Conservation (phyloP, 768 basidiomycete genomes). For the Melanogaster broomeanus region DNA sequence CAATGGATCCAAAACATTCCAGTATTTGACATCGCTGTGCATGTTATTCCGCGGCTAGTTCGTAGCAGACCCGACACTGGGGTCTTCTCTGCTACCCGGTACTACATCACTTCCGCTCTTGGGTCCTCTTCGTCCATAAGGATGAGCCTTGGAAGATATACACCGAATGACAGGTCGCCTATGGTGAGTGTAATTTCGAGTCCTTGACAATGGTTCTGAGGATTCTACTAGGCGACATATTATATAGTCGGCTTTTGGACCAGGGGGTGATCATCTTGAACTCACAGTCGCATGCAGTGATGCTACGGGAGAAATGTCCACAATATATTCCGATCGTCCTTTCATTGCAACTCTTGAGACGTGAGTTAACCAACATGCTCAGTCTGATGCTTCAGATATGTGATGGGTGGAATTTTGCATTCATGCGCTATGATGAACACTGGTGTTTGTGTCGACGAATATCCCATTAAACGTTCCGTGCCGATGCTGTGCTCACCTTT, state of each 20-base stretch:
- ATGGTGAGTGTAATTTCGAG: constrained; percentile 15
- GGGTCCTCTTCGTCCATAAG: constrained; percentile 12
- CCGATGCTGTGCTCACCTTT: constrained; percentile 4
- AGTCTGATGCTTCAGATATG: constrained; percentile 13
- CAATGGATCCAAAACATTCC: too few species aligned
- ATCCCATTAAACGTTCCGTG: too few species aligned
- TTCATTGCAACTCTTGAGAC: constrained; percentile 14
- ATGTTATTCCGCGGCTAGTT: constrained; percentile 1
- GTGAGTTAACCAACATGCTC: constrained; percentile 12
- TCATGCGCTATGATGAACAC: constrained; percentile 12
- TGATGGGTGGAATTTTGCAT: constrained; percentile 10
- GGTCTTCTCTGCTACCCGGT: constrained; percentile 20
- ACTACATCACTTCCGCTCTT: constrained; percentile 21
- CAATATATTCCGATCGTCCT: constrained; percentile 54
- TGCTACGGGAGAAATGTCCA: constrained; percentile 49
- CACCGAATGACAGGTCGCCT: constrained; percentile 12
- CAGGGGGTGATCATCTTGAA: constrained; percentile 48
- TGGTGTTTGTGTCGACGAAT: too few species aligned
- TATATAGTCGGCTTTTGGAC: constrained; percentile 50
- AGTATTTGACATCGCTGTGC: background rate
- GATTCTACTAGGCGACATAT: constrained; percentile 40
- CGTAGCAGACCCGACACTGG: constrained; percentile 9
- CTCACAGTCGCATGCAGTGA: constrained; percentile 39
- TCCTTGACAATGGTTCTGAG: background rate
- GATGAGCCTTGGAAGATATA: constrained; percentile 18